These are phyloP conservation scores for Candida multigemmis DNA, from an alignment of 805 yeast species.

Conservation along the genomic window DNA sequence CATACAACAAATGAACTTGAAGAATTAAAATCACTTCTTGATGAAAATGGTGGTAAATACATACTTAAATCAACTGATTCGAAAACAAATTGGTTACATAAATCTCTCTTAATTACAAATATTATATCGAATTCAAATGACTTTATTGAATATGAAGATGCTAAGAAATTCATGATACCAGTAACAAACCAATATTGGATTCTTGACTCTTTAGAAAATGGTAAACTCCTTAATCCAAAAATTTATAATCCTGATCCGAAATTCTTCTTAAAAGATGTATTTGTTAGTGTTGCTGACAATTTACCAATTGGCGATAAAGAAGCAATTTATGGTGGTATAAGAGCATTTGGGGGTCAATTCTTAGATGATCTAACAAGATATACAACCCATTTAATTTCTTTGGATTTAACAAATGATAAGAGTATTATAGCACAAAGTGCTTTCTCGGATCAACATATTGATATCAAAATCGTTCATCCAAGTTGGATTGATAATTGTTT, in stretches of 20 bases:
- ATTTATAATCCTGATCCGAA: constrained; percentile 67
- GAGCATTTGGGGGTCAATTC: constrained; percentile 71
- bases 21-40: too few species aligned
- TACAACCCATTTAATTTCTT: constrained; percentile 73
- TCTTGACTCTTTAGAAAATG: constrained; percentile 30
- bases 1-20: too few species aligned
- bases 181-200: constrained; percentile 60
- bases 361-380: constrained; percentile 52
- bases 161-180: constrained; percentile 51
- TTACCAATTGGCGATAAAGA: constrained; percentile 53
- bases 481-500: constrained; percentile 75
- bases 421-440: constrained; percentile 45
- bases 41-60: too few species aligned
- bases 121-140: constrained; percentile 43
- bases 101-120: constrained; percentile 30
- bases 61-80: too few species aligned
- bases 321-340: constrained; percentile 57
- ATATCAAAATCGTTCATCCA: constrained; percentile 60
- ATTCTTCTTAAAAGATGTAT: constrained; percentile 52
- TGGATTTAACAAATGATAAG: constrained; percentile 44
- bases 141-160: constrained; percentile 41
- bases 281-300: constrained; percentile 51
- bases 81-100: constrained; percentile 1
- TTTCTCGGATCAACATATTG: constrained; percentile 10
- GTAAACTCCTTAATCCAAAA: constrained; percentile 40